Evolutionary conservation across 1,284 basidiomycete genomes (phyloP), one percentile per base, ranked within the genome.

Genomic region (Apiotrichum gamsii): DNA sequence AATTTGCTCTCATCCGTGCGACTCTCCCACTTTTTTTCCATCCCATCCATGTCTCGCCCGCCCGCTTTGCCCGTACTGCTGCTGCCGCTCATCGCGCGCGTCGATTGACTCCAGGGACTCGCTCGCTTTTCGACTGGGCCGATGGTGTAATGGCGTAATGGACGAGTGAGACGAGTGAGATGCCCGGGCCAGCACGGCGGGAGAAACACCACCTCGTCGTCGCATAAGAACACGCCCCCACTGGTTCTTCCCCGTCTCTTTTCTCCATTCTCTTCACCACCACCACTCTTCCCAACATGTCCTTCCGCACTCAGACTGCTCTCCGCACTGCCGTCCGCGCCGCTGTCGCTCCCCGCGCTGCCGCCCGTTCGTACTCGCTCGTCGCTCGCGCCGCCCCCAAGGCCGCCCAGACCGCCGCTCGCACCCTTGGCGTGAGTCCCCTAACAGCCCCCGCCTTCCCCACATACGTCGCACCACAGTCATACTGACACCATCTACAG

Each of bases 331-430:
- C 78, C 61, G 69, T 74, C 43, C 67, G 76, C 23, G 43, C 54
- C 43, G 63, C 70, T 74, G n/a, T n/a, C n/a, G 58, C 64, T 41
- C 49, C 56, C 47, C 56, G 60, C 51, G 67, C 67, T 36, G 6
- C 25, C 8, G 62, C 60, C 58, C 44, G 84, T 81, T 81, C 82
- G 35, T 87, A 84, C 75, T 87, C 87, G 37, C 73, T 86, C 53
- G 77, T 88, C 47, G 78, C 84, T 24, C 78, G 80, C 57, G 75
- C 69, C 47, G 74, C 74, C 45, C 74, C 69, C 50, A 68, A 64
- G 58, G 58, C 55, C 35, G 43, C 49, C 35, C 64, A 58, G 44
- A 57, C 57, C 45, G 59, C 64, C 51, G 65, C 59, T 40, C 47
- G 61, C 33, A 57, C 58, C 72, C 74, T 70, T 42, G 69, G 72